These are phyloP conservation scores for Penicillium polonicum DNA, from an alignment of 2,329 filamentous ascomycete species.

Conservation along the genomic window DNA sequence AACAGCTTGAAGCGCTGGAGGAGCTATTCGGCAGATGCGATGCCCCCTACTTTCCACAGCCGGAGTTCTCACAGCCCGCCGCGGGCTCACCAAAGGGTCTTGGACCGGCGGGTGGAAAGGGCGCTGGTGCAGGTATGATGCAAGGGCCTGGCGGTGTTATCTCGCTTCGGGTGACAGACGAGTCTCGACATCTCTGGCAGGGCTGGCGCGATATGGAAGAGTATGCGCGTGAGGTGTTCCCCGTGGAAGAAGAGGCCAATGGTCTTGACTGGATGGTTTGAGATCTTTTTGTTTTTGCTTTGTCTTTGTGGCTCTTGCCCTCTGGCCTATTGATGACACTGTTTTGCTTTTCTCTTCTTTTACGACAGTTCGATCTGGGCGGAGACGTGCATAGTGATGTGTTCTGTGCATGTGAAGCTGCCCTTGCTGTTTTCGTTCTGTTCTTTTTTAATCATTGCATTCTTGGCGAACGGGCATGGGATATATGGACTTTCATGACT, in stretches of 20 bases:
- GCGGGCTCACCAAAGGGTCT: conserved; percentile 41
- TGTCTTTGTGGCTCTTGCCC: not conserved
- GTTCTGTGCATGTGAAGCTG: conserved; percentile 23
- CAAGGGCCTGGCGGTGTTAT: conserved; percentile 53
- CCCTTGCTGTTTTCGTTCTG: conserved; percentile 14
- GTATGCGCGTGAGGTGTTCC: conserved; percentile 91
- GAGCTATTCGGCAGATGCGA: conserved; percentile 58
- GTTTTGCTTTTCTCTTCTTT: conserved; percentile 7
- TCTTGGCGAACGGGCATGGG: conserved; percentile 30
- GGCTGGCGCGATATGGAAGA: conserved; percentile 88
- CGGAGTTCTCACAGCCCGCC: conserved; percentile 51
- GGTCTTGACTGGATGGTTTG: conserved; percentile 84
- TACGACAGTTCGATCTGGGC: conserved; percentile 21
- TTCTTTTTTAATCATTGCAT: conserved; percentile 29
- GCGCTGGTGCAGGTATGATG: conserved; percentile 48
- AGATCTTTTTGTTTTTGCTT: not conserved
- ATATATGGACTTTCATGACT: conserved; percentile 25
- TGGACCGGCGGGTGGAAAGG: conserved; percentile 40
- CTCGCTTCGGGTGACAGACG: conserved; percentile 68
- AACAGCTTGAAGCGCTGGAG: conserved; percentile 72
- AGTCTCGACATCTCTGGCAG: conserved; percentile 84
- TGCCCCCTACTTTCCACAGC: conserved; percentile 63
- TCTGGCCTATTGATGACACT: conserved; percentile 1
- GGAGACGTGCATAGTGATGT: conserved; percentile 29
- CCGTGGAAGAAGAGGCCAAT: conserved; percentile 90